Conservation (phyloP, 2,329 filamentous ascomycete species). For the Pseudopithomyces chartarum region DNA sequence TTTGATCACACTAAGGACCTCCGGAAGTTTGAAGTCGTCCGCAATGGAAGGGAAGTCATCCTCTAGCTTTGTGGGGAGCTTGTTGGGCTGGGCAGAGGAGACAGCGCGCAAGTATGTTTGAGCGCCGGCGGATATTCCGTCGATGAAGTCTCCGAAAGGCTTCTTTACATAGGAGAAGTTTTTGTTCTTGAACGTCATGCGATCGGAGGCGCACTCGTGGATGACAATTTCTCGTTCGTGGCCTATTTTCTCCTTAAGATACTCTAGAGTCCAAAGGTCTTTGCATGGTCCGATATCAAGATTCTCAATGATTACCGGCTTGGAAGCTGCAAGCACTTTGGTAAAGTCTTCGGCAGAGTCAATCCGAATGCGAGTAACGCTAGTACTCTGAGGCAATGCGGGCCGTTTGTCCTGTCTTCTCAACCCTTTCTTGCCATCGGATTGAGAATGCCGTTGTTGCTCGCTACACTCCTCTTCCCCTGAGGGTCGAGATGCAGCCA, state of each 20-base stretch:
- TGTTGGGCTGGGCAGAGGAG: constrained; percentile 70
- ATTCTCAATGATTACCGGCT: constrained; percentile 69
- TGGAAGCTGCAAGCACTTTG: constrained; percentile 60
- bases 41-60: constrained; percentile 74
- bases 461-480: background rate
- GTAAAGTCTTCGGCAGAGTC: constrained; percentile 63
- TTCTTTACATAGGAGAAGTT: constrained; percentile 80
- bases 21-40: constrained; percentile 71
- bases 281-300: constrained; percentile 71
- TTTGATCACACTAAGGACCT: constrained; percentile 61
- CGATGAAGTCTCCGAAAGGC: constrained; percentile 69
- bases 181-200: constrained; percentile 82
- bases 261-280: constrained; percentile 69
- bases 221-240: constrained; percentile 65
- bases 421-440: constrained; percentile 15
- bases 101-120: constrained; percentile 79
- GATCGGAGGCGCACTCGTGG: constrained; percentile 68
- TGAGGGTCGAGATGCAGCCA: constrained; percentile 4
- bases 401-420: constrained; percentile 16
- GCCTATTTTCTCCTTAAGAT: constrained; percentile 61
- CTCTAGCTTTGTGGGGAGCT: constrained; percentile 70
- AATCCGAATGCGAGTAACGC: constrained; percentile 60
- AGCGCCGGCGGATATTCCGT: constrained; percentile 60
- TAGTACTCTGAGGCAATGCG: constrained; percentile 12
- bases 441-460: constrained; percentile 5